Base-by-base conservation (phyloP, 768 basidiomycete species). In the Galerina marginata region DNA sequence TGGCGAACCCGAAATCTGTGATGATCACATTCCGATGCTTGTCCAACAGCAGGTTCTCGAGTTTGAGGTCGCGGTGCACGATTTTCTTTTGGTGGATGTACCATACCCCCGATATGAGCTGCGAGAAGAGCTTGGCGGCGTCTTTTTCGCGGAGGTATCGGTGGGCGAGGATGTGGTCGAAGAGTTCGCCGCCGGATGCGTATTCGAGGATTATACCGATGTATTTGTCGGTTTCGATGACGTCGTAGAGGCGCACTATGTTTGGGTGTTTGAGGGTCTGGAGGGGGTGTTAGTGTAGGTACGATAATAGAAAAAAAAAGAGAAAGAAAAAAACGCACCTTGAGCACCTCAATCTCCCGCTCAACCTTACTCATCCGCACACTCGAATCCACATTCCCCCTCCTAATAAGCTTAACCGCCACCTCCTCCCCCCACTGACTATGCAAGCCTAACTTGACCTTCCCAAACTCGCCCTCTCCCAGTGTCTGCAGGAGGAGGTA, bases 191-290 rank as follows among this genome's bases (percentile, higher is more conserved):
- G 54, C 97, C 97, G 1, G 95, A 96, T 39, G 97, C 97, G 69
- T 96, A 99, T 74, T 99, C 97, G 62, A 99, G 87, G 67, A 99
- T 96, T 71, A 99, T 99, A 38, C 97, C 97, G 68, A 99, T 99
- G 77, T 99, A 99, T 76, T 97, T 98, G 81, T 99, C 97, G 1
- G 97, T 99, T 74, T 99, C 96, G 66, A 99, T 97, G n/a, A 99
- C 95, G 71, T 99, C 97, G 84, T 97, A 98, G 45, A 99, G 80
- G 7, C 96, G 89, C 39, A 99, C 97, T 75, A 99, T 99, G 74
- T 99, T 99, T 0, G 97, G 97, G 67, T 99, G 97, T 72, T 95
- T 94, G 61, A 99, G 84, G 56, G 86, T 88, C 96, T 10, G 67
- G 40, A 51, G 37, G 16, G 62, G 51, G 63, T 71, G 50, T 20